These are phyloP conservation scores for Brettanomyces bruxellensis DNA, from an alignment of 805 yeast species.

Conservation along the genomic window DNA sequence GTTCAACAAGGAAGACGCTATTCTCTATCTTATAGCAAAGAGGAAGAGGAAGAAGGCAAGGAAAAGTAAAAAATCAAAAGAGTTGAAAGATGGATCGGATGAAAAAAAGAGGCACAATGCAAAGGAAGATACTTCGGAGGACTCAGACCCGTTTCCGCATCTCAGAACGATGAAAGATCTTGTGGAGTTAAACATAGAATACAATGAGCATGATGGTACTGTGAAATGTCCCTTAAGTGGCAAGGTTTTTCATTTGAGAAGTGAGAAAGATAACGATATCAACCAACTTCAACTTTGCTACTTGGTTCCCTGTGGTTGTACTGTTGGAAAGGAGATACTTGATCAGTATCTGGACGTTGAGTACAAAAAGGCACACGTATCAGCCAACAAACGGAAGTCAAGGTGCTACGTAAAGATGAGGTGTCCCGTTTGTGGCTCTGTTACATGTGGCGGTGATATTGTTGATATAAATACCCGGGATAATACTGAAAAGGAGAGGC, in stretches of 20 bases:
- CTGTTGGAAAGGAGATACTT: constrained; percentile 26
- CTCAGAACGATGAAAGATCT: constrained; percentile 11
- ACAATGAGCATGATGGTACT: constrained; percentile 6
- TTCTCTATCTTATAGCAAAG: constrained; percentile 38
- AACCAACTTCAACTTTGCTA: constrained; percentile 29
- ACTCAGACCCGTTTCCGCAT: constrained; percentile 2
- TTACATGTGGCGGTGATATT: constrained; percentile 16
- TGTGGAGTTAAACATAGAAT: constrained; percentile 24
- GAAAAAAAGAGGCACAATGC: background rate
- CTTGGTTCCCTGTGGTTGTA: constrained; percentile 37
- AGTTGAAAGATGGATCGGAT: background rate
- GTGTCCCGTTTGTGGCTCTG: constrained; percentile 35
- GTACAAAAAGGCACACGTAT: background rate
- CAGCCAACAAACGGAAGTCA: background rate
- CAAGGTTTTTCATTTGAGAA: constrained; percentile 25
- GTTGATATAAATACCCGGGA: constrained; percentile 23
- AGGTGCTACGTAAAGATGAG: constrained; percentile 2
- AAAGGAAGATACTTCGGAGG: background rate
- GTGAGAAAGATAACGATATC: constrained; percentile 12
- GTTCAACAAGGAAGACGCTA: constrained; percentile 52
- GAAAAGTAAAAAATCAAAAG: background rate
- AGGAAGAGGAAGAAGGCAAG: constrained; percentile 22
- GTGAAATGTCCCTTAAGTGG: constrained; percentile 33
- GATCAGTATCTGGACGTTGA: constrained; percentile 11
- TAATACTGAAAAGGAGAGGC: constrained; percentile 1